A percentile compares a stretch with the other conserved stretches of the same genome.
Conservation (phyloP, 2,329 filamentous ascomycete species). For the Laburnicola sp. region DNA sequence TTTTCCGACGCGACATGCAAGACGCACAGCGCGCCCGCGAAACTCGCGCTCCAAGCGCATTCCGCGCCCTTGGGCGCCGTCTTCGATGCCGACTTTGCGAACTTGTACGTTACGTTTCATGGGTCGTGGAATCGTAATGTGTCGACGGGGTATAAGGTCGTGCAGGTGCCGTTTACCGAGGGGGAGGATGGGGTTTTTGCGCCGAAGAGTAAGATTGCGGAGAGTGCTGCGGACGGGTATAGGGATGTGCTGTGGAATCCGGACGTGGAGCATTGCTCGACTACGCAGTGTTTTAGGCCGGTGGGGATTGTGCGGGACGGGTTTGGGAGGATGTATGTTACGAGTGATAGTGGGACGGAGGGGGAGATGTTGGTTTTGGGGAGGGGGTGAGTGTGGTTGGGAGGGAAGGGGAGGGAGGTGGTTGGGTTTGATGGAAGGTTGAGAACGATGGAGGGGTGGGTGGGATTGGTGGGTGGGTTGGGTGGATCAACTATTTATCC, state of each 20-base stretch:
- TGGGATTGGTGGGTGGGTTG: no score
- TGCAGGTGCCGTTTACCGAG: constrained; percentile 27
- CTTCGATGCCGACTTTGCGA: constrained; percentile 29
- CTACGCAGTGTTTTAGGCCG: constrained; percentile 35
- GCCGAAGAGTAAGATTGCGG: constrained; percentile 12
- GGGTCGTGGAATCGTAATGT: constrained; percentile 33
- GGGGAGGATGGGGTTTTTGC: constrained; percentile 15
- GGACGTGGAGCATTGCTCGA: constrained; percentile 29
- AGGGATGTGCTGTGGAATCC: constrained; percentile 31
- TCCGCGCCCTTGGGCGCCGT: constrained; percentile 33
- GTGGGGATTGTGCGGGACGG: constrained; percentile 31
- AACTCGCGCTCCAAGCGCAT: constrained; percentile 28
- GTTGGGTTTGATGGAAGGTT: no score
- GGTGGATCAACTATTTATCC: no score
- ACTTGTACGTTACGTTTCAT: constrained; percentile 34
- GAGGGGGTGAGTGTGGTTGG: constrained; percentile 13
- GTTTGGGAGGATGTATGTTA: constrained; percentile 33
- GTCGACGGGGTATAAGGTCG: constrained; percentile 30
- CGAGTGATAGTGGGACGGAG: constrained; percentile 33
- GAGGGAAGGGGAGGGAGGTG: background rate
- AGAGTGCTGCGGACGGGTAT: constrained; percentile 19
- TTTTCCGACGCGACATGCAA: constrained; percentile 33
- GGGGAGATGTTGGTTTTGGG: constrained; percentile 34
- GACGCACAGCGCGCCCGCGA: constrained; percentile 18
- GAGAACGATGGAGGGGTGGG: no score